These are phyloP conservation scores for Limnomonas spitsbergensis DNA, from an alignment of 139 green algal genomes.

Conservation along the genomic window DNA sequence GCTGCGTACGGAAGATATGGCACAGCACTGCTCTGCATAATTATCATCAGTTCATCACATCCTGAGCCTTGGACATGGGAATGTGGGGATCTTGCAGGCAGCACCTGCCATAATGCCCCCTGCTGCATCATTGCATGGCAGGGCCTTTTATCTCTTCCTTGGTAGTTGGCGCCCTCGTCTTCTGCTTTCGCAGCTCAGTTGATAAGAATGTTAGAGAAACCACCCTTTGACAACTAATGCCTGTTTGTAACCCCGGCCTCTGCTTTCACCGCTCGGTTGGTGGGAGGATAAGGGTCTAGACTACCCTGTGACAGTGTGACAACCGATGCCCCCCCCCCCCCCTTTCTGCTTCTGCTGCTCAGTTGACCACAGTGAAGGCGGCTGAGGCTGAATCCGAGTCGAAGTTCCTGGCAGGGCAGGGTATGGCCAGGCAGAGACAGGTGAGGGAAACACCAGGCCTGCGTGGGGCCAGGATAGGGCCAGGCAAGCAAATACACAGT, in stretches of 20 bases:
- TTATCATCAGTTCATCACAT: too few relatives aligned
- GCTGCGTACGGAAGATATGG: too few relatives aligned
- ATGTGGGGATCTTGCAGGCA: not conserved
- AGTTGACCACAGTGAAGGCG: slow-evolving; percentile 82
- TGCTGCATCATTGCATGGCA: too few relatives aligned
- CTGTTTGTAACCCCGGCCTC: not conserved
- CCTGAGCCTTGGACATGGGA: not conserved
- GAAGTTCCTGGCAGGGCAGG: slow-evolving; percentile 60
- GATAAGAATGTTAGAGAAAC: not conserved
- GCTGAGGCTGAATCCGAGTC: slow-evolving; percentile 92
- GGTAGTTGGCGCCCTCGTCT: too few relatives aligned
- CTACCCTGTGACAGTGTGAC: too few relatives aligned
- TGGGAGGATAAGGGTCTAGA: too few relatives aligned
- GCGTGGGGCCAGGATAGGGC: not conserved
- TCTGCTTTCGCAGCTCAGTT: not conserved
- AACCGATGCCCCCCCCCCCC: not conserved
- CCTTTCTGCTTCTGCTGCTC: not conserved
- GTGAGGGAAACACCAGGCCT: not conserved
- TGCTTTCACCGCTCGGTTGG: not conserved
- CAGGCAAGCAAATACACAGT: not conserved
- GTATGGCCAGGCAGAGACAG: slow-evolving; percentile 1
- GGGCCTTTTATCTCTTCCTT: too few relatives aligned
- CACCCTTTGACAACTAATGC: not conserved
- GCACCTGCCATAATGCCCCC: not conserved
- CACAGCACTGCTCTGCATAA: too few relatives aligned